Conservation (phyloP, 306 rosid species). For the Vigna angularis region DNA sequence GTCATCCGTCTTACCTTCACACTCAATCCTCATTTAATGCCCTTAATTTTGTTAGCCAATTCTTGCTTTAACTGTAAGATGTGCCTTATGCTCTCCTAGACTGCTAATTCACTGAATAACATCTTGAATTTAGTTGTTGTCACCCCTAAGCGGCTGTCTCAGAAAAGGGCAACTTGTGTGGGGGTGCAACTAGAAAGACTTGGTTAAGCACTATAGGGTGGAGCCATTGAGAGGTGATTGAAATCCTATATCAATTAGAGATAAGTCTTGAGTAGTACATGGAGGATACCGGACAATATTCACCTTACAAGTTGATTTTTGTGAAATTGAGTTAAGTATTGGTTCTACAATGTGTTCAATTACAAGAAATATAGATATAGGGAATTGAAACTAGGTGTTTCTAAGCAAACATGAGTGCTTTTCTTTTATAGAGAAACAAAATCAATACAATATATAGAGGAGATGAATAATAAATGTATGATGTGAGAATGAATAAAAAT, state of each 20-base stretch:
- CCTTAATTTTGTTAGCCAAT: slow-evolving; percentile 24
- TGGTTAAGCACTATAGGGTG: neutral
- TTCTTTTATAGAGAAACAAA: too few species aligned
- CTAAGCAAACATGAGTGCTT: too few species aligned
- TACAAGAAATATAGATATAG: too few species aligned
- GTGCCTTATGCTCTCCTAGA: neutral
- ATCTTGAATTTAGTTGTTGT: neutral
- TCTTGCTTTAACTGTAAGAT: neutral
- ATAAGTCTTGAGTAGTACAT: neutral
- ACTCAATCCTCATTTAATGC: slow-evolving; percentile 12
- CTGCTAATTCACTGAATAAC: neutral
- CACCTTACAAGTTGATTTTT: too few species aligned
- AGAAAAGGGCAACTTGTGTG: neutral
- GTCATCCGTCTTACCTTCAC: neutral
- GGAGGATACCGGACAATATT: neutral
- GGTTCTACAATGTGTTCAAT: too few species aligned
- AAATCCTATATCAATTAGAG: too few species aligned
- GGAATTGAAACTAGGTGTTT: too few species aligned
- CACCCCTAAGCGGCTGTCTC: neutral
- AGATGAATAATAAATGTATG: too few species aligned
- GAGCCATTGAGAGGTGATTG: neutral
- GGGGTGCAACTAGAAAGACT: neutral
- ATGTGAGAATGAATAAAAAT: too few species aligned
- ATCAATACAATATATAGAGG: too few species aligned
- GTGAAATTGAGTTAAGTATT: neutral